Evolutionary conservation across 164 flowering plant species (phyloP).

Genomic region (Sedum album): DNA sequence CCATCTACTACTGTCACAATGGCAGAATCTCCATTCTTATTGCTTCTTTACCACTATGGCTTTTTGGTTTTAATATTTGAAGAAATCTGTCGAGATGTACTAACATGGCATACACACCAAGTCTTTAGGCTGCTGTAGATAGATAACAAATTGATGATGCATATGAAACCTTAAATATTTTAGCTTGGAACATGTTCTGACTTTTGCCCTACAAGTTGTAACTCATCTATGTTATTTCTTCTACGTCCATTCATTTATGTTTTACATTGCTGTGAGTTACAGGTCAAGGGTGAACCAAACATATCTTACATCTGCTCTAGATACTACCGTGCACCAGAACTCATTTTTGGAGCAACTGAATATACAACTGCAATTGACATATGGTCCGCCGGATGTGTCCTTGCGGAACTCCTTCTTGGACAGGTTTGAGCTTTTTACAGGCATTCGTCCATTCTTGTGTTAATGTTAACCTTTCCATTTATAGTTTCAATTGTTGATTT

Average conservation of each 20-base stretch:
- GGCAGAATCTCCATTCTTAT: background rate
- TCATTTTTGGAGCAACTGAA: constrained; percentile 79
- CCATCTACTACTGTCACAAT: background rate
- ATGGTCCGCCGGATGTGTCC: constrained; percentile 82
- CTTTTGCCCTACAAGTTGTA: background rate
- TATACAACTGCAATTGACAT: constrained; percentile 81
- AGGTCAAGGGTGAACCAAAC: constrained; percentile 85
- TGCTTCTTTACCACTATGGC: background rate
- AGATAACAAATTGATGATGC: background rate
- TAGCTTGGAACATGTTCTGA: background rate
- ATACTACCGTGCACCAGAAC: constrained; percentile 84
- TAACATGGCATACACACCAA: background rate
- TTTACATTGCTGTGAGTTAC: constrained; percentile 11
- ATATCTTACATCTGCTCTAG: constrained; percentile 86
- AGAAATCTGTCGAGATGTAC: background rate
- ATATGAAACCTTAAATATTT: background rate
- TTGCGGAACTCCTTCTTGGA: constrained; percentile 78
- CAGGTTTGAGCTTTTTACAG: constrained; percentile 29
- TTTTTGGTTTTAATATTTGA: background rate
- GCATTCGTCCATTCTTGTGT: constrained; percentile 10
- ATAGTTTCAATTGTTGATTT: background rate
- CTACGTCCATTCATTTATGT: background rate
- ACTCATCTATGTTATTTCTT: background rate
- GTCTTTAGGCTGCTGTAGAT: background rate
- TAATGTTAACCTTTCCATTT: background rate